Percentiles rank a stretch among this genome's conserved stretches.
These are phyloP conservation scores for Fusarium hostae DNA, from an alignment of 2,329 filamentous ascomycete genomes.

Conservation along the genomic window DNA sequence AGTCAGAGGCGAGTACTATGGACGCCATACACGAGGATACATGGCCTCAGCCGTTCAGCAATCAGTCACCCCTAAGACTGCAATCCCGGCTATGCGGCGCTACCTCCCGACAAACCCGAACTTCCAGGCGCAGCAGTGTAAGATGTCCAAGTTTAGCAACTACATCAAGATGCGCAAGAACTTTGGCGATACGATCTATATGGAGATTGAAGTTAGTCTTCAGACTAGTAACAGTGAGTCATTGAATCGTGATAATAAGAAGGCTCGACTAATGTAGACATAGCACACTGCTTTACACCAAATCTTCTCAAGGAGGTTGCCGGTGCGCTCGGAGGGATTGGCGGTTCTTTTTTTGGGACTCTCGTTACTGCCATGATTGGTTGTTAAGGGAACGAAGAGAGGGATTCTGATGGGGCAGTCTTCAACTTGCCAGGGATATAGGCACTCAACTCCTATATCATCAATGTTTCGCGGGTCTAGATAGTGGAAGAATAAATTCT, in stretches of 20 bases:
- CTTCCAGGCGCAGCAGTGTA: not conserved
- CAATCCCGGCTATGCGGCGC: accelerated
- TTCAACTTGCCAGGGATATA: not conserved
- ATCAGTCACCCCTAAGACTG: not conserved
- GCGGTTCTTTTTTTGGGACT: not conserved
- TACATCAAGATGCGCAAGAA: not conserved
- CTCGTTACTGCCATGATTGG: not conserved
- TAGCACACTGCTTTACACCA: not conserved
- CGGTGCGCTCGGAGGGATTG: not conserved
- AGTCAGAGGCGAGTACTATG: not conserved
- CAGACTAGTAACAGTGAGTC: not conserved
- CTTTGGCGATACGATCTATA: not conserved
- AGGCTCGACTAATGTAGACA: accelerated
- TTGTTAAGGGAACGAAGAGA: accelerated
- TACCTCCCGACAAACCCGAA: not conserved
- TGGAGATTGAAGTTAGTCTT: not conserved
- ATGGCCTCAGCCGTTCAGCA: not conserved
- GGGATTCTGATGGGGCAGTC: accelerated
- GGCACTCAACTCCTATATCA: not conserved
- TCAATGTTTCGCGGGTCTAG: accelerated
- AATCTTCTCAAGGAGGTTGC: not conserved
- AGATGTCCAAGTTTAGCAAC: not conserved
- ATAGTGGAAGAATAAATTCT: not conserved
- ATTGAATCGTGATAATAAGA: accelerated
- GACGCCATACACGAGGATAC: not conserved